phyloP scores from a whole-genome alignment of 1,284 basidiomycete species.

The Puccinia coronata region DNA sequence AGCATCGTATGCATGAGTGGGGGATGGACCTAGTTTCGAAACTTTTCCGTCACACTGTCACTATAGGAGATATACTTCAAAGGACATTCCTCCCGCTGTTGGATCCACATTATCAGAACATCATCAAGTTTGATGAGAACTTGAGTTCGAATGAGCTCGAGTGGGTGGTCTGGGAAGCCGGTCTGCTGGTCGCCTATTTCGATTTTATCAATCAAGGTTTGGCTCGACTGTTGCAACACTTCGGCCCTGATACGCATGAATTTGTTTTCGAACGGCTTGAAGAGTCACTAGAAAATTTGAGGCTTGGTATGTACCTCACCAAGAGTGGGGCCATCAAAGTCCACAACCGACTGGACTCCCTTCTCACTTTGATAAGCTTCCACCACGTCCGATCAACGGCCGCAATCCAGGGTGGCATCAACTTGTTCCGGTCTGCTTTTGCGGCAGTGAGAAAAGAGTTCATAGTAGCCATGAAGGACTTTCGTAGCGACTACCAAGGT shows the following conservation, averaged over 20 bases:
- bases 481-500: too few species aligned
- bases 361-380: not conserved
- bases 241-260: too few species aligned
- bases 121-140: not conserved
- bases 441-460: not conserved
- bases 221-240: not conserved
- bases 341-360: not conserved
- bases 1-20: too few species aligned
- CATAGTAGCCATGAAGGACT: too few species aligned
- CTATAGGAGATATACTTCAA: not conserved
- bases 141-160: not conserved
- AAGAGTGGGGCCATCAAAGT: not conserved
- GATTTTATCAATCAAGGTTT: not conserved
- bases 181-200: not conserved
- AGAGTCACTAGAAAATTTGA: not conserved
- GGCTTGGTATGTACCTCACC: not conserved
- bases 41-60: too few species aligned
- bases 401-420: not conserved
- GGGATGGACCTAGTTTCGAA: too few species aligned
- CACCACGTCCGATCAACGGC: not conserved
- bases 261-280: too few species aligned
- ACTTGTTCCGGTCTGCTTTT: not conserved
- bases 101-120: too few species aligned
- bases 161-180: not conserved
- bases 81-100: too few species aligned